Base-by-base conservation (phyloP, 2,329 filamentous ascomycete genomes). In the Penicillium thymicola region DNA sequence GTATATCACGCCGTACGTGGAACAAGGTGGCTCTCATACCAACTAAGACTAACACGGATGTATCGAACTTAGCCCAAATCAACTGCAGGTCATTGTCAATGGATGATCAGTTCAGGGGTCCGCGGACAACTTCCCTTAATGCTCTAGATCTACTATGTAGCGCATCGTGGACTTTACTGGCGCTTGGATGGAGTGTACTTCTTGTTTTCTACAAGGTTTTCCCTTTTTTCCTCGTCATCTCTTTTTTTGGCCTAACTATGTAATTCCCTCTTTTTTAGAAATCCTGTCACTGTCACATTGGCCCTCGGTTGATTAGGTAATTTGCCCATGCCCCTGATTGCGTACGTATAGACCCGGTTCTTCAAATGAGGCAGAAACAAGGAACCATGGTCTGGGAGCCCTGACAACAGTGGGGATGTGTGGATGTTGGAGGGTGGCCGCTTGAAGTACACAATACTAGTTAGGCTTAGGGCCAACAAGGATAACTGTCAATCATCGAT, bases 311-410 rank as follows among this genome's bases (percentile, higher is more conserved):
- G 51, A 56, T 59, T 59, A 57, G 51, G 60, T 59, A 62, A 58
- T 25, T 47, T 28, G 18, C 23, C 57, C 43, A 25, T 54, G 44
- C 64, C 64, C 63, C 64, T 66, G 63, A 65, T 64, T 65, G 64
- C 63, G 63, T 65, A 66, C 44, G 21, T 59, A 62, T 64, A 59
- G 61, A 57, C 59, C 64, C 59, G 57, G 59, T 63, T 65, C 58
- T 63, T 61, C 57, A 61, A 65, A 66, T 64, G 61, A 66, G 55
- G 50, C 28, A 62, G 37, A 60, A 40, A 32, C 48, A 28, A 65
- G 59, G 63, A 66, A 65, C 64, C 64, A 66, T 66, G 64, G 64
- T 66, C 64, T 61, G 63, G 63, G 61, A 64, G 59, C 41, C 55
- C 54, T 67, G 62, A 65, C 59, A 65, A 55, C 52, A 56, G 65